Evolutionary conservation across 176 grass and related monocot species (phyloP), one percentile per base, ranked within the genome.

Genomic region (Triticum turgidum): DNA sequence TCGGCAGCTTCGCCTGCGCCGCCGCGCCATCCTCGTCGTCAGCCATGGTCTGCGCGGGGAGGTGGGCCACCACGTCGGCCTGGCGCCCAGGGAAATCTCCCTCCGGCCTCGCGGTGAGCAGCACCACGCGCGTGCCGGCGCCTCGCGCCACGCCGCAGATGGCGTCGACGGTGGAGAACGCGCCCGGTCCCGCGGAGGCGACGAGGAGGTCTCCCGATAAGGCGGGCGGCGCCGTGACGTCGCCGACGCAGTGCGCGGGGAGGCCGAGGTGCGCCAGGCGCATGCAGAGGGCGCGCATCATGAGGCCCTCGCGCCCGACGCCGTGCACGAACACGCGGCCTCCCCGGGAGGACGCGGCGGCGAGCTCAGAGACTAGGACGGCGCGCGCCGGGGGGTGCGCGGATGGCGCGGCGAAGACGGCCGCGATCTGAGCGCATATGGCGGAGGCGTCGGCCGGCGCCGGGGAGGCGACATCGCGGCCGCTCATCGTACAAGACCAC

Each of bases 261-360:
- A 98, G 84, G 75, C 88, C 91, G 64, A 95, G 91, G 86, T 98
- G 96, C 78, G 86, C 89, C 32, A 98, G 91, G 33, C 96, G 96
- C 96, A 98, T 98, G 91, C 96, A 98, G 80, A 98, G 79, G 41
- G 93, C 93, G 70, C 89, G 94, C 88, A 98, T 76, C 93, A 98
- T 98, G 11, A 98, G 89, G 65, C 93, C 96, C 91, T 98, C 96
- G n/a, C 96, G 93, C 24, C 96, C 96, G 18, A 98, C 96, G 79
- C 96, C 96, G 84, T 98, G 87, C 77, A 94, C 91, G 84, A 98
- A 95, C 81, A 95, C 88, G 41, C 87, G 76, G 2, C 86, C 65
- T 20, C 84, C 73, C 0, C 79, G 64, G 7, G 73, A 24, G 3
- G 88, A 73, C 54, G 79, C 54, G 3, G 85, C 74, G 10, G 37